Conservation (phyloP, 345 rosid genomes). For the Euclidium syriacum region DNA sequence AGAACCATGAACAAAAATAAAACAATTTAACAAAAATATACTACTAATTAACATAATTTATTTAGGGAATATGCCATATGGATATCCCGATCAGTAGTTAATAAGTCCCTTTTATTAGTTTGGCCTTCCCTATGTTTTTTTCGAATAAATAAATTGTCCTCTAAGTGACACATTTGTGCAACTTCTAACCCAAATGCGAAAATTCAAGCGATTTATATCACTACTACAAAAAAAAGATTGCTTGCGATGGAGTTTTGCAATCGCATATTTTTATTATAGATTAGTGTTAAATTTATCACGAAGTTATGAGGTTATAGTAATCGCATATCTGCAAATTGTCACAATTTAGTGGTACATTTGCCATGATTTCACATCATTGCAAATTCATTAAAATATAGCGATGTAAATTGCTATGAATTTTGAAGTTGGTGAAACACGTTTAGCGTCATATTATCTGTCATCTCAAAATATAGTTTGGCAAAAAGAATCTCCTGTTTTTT, state of each 20-base stretch:
- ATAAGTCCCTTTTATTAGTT: background rate
- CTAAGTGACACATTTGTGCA: background rate
- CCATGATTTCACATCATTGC: no score
- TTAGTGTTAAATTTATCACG: no score
- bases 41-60: background rate
- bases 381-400: no score
- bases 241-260: no score
- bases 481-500: background rate
- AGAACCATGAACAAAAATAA: background rate
- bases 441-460: no score
- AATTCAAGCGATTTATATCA: background rate
- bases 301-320: no score
- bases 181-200: background rate
- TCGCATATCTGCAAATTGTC: no score
- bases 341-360: no score
- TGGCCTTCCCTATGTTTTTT: background rate
- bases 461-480: background rate
- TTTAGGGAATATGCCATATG: slow-evolving; percentile 6
- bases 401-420: no score
- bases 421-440: no score
- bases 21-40: background rate
- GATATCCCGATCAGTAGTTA: slow-evolving; percentile 19
- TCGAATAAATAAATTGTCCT: slow-evolving; percentile 10
- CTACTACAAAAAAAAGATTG: no score
- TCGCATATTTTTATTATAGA: no score